A percentile compares a stretch with the other conserved stretches of the same genome.
These are phyloP conservation scores for Selaginella moellendorffii DNA, from an alignment of 75 land plant species.

Conservation along the genomic window DNA sequence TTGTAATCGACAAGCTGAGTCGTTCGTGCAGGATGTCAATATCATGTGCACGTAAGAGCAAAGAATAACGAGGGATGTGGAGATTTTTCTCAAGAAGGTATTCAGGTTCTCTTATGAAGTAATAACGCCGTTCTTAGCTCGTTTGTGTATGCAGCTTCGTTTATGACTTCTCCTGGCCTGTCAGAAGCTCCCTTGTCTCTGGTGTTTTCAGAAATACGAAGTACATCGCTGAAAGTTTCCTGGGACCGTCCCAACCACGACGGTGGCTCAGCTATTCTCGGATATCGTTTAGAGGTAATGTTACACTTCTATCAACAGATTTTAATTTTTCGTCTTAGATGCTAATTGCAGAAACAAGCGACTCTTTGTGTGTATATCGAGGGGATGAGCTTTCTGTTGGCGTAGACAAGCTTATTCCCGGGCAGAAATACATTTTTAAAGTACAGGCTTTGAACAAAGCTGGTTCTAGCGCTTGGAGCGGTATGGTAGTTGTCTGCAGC, in stretches of 20 bases:
- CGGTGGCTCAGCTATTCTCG: constrained; percentile 8
- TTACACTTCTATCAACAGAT: background rate
- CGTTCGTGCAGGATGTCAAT: background rate
- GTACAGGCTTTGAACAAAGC: constrained; percentile 20
- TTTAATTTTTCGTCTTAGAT: background rate
- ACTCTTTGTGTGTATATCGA: constrained; percentile 2
- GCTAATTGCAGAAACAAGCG: background rate
- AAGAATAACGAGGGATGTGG: background rate
- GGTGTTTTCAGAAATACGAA: constrained; percentile 3
- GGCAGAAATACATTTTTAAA: constrained; percentile 11
- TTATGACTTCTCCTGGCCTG: constrained; percentile 14
- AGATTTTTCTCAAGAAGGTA: background rate
- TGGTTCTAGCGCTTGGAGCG: constrained; percentile 13
- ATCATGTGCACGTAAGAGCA: background rate
- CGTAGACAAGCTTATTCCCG: constrained; percentile 10
- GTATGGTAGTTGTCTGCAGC: constrained; percentile 7
- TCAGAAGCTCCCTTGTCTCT: constrained; percentile 16
- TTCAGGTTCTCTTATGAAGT: background rate
- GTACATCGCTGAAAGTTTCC: constrained; percentile 1
- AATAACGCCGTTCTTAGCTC: background rate
- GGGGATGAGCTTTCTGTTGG: constrained; percentile 7
- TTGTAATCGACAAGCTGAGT: background rate
- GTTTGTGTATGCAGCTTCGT: constrained; percentile 16
- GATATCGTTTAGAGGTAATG: constrained; percentile 17
- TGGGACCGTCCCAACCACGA: constrained; percentile 16